Base-by-base conservation (phyloP, 1,284 basidiomycete genomes). In the Pseudozyma sp. region DNA sequence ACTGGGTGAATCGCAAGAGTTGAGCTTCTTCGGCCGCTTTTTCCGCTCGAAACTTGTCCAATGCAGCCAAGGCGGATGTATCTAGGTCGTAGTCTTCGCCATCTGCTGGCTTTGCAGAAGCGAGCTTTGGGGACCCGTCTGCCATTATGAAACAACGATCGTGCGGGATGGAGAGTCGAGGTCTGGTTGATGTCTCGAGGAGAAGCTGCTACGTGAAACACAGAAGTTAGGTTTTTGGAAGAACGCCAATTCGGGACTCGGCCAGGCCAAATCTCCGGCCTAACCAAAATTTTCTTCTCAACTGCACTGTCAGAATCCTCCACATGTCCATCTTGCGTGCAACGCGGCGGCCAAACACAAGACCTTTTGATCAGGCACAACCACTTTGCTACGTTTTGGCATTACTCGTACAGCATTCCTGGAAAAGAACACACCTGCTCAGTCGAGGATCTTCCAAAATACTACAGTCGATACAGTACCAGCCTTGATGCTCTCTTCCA, bases 21-120 rank as follows among this genome's bases (percentile, higher is more conserved):
- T 75, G 58, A 8, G 71, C 68, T 50, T 83, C 79, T 24, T 75
- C 78, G 5, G 80, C 78, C 0, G 65, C 77, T 43, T 77, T 80
- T 33, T 83, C 79, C 13, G 67, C 53, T 44, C 77, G 66, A 61
- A 85, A 83, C n/a, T 54, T 63, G 53, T 72, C 70, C 43, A 85
- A 68, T 14, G 79, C 67, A 7, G 81, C 80, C 11, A 83, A 72
- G 3, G 84, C 84, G 4, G 74, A 59, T 7, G 77, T 76, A 63
- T 85, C 83, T 17, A 85, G 79, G 11, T 61, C 61, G 47, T 53
- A 55, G 10, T 29, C 33, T 6, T 58, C 67, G 14, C 24, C 40
- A 0, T 35, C 35, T 17, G 37, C 53, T 7, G 40, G 40, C 30
- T 30, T 39, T 40, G 54, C 24, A 9, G 29, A 16, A 33, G 44